Base-by-base conservation (phyloP, 139 green algal species). In the Chlamydomonas schloesseri region DNA sequence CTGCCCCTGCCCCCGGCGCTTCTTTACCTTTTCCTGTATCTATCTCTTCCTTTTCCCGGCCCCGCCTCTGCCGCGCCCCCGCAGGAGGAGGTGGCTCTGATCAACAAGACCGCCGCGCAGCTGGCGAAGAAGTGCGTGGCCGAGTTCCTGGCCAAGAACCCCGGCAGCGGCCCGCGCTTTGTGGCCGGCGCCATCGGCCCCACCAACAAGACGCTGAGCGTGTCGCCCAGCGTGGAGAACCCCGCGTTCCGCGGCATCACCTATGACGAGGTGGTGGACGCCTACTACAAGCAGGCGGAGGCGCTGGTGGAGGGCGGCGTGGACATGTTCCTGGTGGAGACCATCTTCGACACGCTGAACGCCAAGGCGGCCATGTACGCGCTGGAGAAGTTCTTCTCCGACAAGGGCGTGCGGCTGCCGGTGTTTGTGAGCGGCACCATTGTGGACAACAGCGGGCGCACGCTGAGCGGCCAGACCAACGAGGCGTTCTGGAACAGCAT, bases 291-390 rank as follows among this genome's bases (percentile, higher is more conserved):
- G 90, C 97, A 99, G 93, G 91, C 93, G 18, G 83, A 93, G 65
- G 97, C 91, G 4, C 93, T 99, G 90, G 91, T 96, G 42, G 96
- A 96, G 50, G 97, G 96, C 31, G 97, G 97, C 31, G 95, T 98
- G 37, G 97, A 99, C 90, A 31, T 99, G 89, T 97, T 99, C 84
- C 89, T 99, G 80, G 96, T 99, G 80, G 97, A 99, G 93, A 99
- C 97, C 53, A 99, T 99, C 92, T 99, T 99, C 81, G 97, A 99
- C 93, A 99, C 97, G 18, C 91, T 98, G 26, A 99, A 99, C 86
- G 96, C 97, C 76, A 99, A 99, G 92, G 97, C 97, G 15, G 97
- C 97, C n/a, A 69, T 99, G 67, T 98, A 94, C 84, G 97, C 97
- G 0, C 93, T 99, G 82, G 96, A 99, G 90, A 91, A 94, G 87